Evolutionary conservation across 192 early-diverging fungal species (phyloP), one percentile per base, ranked within the genome.

Genomic region (Spizellomyces sp.): DNA sequence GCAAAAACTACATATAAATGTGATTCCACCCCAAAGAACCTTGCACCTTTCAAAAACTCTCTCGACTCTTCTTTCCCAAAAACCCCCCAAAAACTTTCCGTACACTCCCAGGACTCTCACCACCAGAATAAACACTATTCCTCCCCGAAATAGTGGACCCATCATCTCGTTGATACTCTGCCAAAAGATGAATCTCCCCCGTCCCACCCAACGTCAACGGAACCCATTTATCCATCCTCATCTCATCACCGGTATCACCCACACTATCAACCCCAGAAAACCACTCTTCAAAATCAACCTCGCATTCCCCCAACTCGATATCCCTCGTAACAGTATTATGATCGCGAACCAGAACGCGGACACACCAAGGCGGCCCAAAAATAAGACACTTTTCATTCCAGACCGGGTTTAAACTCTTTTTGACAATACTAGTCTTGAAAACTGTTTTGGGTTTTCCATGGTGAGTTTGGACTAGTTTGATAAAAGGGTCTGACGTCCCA

Each of bases 321-420:
- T 99, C 88, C 70, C 90, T 91, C 44, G 86, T 83, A 5, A 94
- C 79, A 42, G 89, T 82, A 77, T 96, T 95, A 80, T 80, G 93
- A 76, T 97, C 95, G 76, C 90, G 90, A 59, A 92, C 84, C 59
- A 92, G 56, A 46, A 85, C 66, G 45, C 69, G 66, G 54, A 85
- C 54, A 19, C 79, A 76, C 45, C 14, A 54, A 54, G 50, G 50
- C 17, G 50, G 50, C 0, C 12, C 17, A 0, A 12, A 0, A 0
- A 54, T 4, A 0, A 54, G 1, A 19, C 50, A 54, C 17, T 75
- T 75, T 2, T 75, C 76, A 45, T 86, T 87, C 85, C 91, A 94
- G 55, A 62, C 67, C 6, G 92, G 93, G 8, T 88, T 77, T 14
- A 90, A 58, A 9, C 84, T 90, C 75, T 94, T 92, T 79, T 93